Base-by-base conservation (phyloP, 1,284 basidiomycete species). In the Polyporus tsugae region DNA sequence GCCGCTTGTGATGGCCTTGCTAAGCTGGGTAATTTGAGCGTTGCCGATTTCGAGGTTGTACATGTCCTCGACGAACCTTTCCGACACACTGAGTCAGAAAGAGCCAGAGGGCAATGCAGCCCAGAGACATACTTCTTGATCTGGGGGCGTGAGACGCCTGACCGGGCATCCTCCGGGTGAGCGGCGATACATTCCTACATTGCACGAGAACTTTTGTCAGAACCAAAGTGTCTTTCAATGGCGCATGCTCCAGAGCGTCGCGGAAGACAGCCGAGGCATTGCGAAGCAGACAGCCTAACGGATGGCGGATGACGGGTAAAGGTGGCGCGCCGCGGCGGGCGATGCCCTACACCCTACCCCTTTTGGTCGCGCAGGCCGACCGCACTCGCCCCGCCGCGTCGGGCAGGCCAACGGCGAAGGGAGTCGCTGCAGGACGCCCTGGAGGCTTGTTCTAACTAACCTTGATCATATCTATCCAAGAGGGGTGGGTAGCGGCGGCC, bases 101-200 rank as follows among this genome's bases (percentile, higher is more conserved):
- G 22, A 68, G 38, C 36, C 17, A 36, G 9, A 52, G 52, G 66
- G 55, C 44, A 39, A 66, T 29, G 61, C 61, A 6, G 61, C n/a
- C 17, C 46, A 41, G 55, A 58, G 55, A 75, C 78, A 64, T 78
- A 92, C 95, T 95, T 97, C 89, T 97, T 97, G 84, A 98, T 95
- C 78, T 92, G 90, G 69, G 92, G 94, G 66, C 96, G 93, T 75
- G 95, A 96, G 73, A 97, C 94, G 80, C 96, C 96, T 70, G 81
- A 79, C 73, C 95, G 93, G 70, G 92, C 89, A 71, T 95, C 94
- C 46, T 94, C 92, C 35, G 89, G 86, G 81, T 92, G 84, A 64
- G 85, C 87, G 71, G 86, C 81, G 81, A 97, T 94, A 76, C 93
- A 95, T 84, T 96, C 95, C 91, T 93, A 81, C 72, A 63, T 41